Evolutionary conservation across 768 basidiomycete species (phyloP), one percentile per base, ranked within the genome.

Genomic region (Russula earlei): DNA sequence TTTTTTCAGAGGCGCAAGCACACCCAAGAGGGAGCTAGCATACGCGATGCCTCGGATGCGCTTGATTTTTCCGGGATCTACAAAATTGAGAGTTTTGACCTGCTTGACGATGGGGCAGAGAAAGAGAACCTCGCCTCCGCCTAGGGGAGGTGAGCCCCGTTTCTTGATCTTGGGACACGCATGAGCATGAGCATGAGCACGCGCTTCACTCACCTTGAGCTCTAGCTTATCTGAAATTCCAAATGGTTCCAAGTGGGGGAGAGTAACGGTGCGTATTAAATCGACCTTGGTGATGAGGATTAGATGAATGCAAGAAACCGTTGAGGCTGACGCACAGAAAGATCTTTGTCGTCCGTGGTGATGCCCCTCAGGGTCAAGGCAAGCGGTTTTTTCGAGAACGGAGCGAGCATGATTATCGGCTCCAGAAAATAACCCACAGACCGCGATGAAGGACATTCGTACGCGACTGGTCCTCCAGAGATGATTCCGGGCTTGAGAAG

Each of bases 401-500:
- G 91, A 3, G 91, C 94, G 4, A 98, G 74, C 76, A 91, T 88
- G 19, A 97, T 73, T 1, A 97, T 64, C 14, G 92, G 85, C 66
- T 98, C 96, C 11, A 98, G 74, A 67, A 90, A 98, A 71, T 98
- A 99, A 11, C 96, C 96, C 42, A 98, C 77, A 27, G 90, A 87
- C 40, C 94, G 79, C 11, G 91, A 88, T 17, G 85, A 72, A 19
- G 93, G 89, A 65, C 95, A 97, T 20, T 95, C 90, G 67, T 98
- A 94, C 4, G 75, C 75, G 58, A 91, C 69, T 11, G 72, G 67
- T 2, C 96, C 96, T 6, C 95, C 94, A 24, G 81, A 77, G 52
- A 98, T 86, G 48, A 97, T 75, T 3, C 96, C 96, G 19, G 96
- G 96, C 67, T 91, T 94, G 47, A 99, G 73, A 17, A 97, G 76